A percentile compares a stretch with the other conserved stretches of the same genome.
Evolutionary conservation across 1,284 basidiomycete genomes (phyloP).

Genomic region (Omphalotus olearius): DNA sequence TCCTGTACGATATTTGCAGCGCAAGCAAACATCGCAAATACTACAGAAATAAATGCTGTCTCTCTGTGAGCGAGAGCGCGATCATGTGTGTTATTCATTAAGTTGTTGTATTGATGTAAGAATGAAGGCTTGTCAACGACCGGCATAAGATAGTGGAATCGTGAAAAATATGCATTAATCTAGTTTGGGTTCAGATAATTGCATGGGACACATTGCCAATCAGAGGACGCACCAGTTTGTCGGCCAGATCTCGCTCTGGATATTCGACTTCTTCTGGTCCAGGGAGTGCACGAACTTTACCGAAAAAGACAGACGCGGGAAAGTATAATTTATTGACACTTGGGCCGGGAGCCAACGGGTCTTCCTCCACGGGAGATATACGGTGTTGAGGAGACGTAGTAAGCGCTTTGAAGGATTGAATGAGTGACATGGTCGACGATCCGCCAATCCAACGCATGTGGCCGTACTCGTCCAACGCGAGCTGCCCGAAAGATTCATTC

Average conservation of each 20-base stretch:
- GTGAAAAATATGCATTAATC: conserved; percentile 82
- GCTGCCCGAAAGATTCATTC: conserved; percentile 78
- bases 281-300: conserved; percentile 80
- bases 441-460: conserved; percentile 91
- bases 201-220: conserved; percentile 3
- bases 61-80: conserved; percentile 48
- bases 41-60: conserved; percentile 69
- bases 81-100: conserved; percentile 71
- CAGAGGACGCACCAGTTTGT: conserved; percentile 61
- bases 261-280: conserved; percentile 84
- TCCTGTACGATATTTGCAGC: conserved; percentile 77
- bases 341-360: conserved; percentile 68
- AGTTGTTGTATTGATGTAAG: conserved; percentile 58
- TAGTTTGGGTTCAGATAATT: conserved; percentile 26
- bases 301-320: conserved; percentile 84
- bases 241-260: conserved; percentile 76
- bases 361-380: conserved; percentile 78
- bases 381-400: conserved; percentile 72
- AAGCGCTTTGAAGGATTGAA: conserved; percentile 79
- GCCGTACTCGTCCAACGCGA: conserved; percentile 84
- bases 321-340: conserved; percentile 84
- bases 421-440: conserved; percentile 86
- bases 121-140: conserved; percentile 82
- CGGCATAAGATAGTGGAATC: conserved; percentile 82
- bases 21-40: conserved; percentile 84